Evolutionary conservation across 164 flowering plant species (phyloP), one percentile per base, ranked within the genome.

Genomic region (Malania oleifera): DNA sequence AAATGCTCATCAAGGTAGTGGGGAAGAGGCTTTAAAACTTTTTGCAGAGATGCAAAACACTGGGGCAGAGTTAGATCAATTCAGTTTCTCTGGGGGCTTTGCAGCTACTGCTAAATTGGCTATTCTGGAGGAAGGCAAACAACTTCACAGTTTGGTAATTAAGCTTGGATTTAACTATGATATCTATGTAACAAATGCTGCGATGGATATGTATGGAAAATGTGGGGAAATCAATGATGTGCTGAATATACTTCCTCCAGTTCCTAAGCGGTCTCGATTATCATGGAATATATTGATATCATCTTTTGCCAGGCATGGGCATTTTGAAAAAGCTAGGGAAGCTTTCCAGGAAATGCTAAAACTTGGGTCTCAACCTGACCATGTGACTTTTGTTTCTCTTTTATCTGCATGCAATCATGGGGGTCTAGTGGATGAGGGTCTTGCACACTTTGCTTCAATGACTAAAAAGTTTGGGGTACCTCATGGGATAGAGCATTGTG

Each of bases 341-440:
- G 66, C 82, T 38, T 90, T 90, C 64, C 76, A 73, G 53, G 80
- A 85, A 54, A 87, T 90, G 96, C 61, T 80, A 14, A 44, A 70
- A 27, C 50, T 60, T 7, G 91, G 91, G 12, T 19, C 60, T 18
- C 74, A 67, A 57, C 93, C 96, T 23, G 82, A 83, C 48, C 83
- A 79, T 65, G 89, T 88, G 38, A 82, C 93, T 24, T 88, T 86
- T 73, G 88, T 88, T 24, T 78, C 87, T 28, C 89, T 91, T 63
- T 78, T 91, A 19, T 81, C 90, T 54, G 96, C 93, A 0, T 91
- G 97, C 62, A 88, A 70, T 68, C 97, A 88, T 73, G 89, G 82
- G 1, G 97, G 97, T 22, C 67, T 90, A 12, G 89, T 84, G 10
- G 82, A 91, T 35, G 86, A 82, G 48, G 96, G 96, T 43, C 83